phyloP scores from a whole-genome alignment of 2,329 filamentous ascomycete genomes.

The Pezizomycotina sp. region DNA sequence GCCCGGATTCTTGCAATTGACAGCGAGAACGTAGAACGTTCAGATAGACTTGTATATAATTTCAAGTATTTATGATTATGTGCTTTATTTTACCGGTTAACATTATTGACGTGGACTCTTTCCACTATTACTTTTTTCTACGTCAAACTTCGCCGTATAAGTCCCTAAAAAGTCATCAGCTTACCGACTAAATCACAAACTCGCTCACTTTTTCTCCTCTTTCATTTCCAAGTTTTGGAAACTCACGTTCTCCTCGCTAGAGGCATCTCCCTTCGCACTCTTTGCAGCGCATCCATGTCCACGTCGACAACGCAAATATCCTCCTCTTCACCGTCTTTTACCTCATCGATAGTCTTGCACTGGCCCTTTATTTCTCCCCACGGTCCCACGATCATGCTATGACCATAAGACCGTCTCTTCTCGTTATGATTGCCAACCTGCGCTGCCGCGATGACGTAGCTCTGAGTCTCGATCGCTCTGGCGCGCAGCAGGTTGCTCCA shows the following conservation, averaged over 20 bases:
- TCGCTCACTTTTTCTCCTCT: too few species aligned
- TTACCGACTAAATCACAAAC: too few species aligned
- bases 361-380: conserved; percentile 64
- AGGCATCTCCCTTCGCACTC: conserved; percentile 40
- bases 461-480: conserved; percentile 75
- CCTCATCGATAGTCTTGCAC: conserved; percentile 34
- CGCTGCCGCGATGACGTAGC: conserved; percentile 72
- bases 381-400: conserved; percentile 69
- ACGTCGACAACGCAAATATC: conserved; percentile 42
- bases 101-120: too few species aligned
- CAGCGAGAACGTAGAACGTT: too few species aligned
- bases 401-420: conserved; percentile 66
- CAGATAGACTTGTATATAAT: too few species aligned
- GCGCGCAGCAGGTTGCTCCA: conserved; percentile 68
- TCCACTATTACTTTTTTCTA: too few species aligned
- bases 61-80: too few species aligned
- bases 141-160: too few species aligned
- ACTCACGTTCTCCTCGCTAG: conserved; percentile 37
- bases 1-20: too few species aligned
- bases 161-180: too few species aligned
- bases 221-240: too few species aligned
- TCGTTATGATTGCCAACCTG: conserved; percentile 62
- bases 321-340: conserved; percentile 29
- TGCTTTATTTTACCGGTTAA: too few species aligned
- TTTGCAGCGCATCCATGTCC: conserved; percentile 35